A percentile compares a stretch with the other conserved stretches of the same genome.
Evolutionary conservation across 176 grass and related monocot genomes (phyloP).

Genomic region (Olyra latifolia): DNA sequence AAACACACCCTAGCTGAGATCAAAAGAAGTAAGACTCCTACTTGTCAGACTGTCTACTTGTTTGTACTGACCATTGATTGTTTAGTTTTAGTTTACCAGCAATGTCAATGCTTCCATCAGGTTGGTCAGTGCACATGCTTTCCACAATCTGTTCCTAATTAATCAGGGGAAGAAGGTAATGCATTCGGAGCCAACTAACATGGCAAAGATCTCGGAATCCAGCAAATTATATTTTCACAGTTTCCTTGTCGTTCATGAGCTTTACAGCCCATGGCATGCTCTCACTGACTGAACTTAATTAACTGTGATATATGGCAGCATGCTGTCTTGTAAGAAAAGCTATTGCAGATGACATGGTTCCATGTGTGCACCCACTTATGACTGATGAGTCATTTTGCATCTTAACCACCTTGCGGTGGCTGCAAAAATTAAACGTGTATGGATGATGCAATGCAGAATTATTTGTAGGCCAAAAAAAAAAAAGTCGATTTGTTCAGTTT

Average conservation of each 20-base stretch:
- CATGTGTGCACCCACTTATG: constrained; percentile 1
- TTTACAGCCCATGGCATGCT: neutral
- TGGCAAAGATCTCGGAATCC: neutral
- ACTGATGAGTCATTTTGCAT: neutral
- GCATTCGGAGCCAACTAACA: neutral
- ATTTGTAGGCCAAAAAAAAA: neutral
- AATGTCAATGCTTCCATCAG: neutral
- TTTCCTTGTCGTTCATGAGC: neutral
- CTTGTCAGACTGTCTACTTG: neutral
- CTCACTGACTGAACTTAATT: neutral
- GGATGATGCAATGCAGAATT: neutral
- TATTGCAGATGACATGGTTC: neutral
- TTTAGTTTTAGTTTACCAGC: neutral
- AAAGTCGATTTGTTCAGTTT: neutral
- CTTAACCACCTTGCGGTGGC: neutral
- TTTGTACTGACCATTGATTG: neutral
- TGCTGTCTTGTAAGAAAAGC: neutral
- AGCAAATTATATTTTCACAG: neutral
- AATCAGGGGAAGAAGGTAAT: neutral
- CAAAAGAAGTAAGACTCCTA: too few relatives aligned
- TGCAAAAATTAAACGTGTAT: neutral
- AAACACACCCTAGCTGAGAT: neutral
- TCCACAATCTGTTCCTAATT: neutral
- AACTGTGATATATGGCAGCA: neutral
- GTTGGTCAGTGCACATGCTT: neutral